Base-by-base conservation (phyloP, 2,329 filamentous ascomycete genomes). In the Triangularia setosa region DNA sequence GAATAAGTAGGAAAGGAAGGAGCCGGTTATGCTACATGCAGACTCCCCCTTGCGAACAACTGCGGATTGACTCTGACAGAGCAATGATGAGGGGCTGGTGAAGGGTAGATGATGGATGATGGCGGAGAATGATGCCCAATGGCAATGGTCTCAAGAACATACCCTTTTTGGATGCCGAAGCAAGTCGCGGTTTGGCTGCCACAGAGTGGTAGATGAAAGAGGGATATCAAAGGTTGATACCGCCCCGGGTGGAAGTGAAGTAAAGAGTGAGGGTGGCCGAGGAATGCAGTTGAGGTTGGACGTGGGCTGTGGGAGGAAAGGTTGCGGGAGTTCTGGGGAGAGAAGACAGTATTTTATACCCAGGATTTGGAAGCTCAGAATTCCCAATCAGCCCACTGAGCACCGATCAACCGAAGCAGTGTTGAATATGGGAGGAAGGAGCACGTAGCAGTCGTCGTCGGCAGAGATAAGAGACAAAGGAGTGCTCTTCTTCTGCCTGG, bases 241-340 rank as follows among this genome's bases (percentile, higher is more conserved):
- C 40, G 7, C 40, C 60, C 33, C 9, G n/a, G 27, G 58, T 55
- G 33, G 52, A 44, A 24, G 55, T 12, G 25, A 40, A 21, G 52
- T 58, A 54, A 57, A 58, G n/a, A 55, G n/a, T 33, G 24, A 16
- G 9, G 58, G 52, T 28, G 11, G 35, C 23, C 24, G 23, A n/a
- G 28, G 58, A 28, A 35, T 53, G 33, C 9, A 1, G 40, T 53
- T 60, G 23, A 52, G 16, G 11, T 35, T 33, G 24, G 30, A 27
- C 27, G 35, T 48, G 28, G 18, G 33, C 44, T 18, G 30, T 44
- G n/a, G 24, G 57, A 59, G 57, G 57, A 59, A 59, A 52, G 57
- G 57, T 59, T 59, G 18, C 58, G 25, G 33, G 54, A 60, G 25
- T 54, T 11, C 27, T 52, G 58, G 21, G 60, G 18, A 14, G 58